These are phyloP conservation scores for Exobasidium rhododendri DNA, from an alignment of 1,284 basidiomycete species.

Conservation along the genomic window DNA sequence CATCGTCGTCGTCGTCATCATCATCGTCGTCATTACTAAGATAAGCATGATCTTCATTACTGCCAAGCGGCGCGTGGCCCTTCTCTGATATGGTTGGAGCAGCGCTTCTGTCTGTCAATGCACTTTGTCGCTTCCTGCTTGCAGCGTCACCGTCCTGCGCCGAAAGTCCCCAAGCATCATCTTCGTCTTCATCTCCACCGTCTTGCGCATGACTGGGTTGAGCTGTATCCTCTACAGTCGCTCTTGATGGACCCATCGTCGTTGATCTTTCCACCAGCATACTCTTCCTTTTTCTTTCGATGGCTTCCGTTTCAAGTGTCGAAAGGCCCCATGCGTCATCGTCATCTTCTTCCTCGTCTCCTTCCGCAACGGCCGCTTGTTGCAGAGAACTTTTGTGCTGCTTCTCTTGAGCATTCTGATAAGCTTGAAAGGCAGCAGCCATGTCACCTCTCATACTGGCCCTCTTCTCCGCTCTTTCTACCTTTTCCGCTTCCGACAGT, in stretches of 20 bases:
- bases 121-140: too few species aligned
- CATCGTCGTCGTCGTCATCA: constrained; percentile 14
- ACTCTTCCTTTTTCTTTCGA: background rate
- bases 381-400: background rate
- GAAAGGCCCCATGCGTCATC: constrained; percentile 14
- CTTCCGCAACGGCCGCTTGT: background rate
- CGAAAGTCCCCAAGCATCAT: constrained; percentile 29
- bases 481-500: constrained; percentile 28
- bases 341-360: background rate
- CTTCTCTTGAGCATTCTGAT: constrained; percentile 10
- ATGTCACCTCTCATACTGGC: constrained; percentile 12
- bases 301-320: background rate
- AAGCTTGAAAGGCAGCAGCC: constrained; percentile 1
- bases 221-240: too few species aligned
- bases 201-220: too few species aligned
- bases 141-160: constrained; percentile 14
- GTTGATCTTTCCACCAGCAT: background rate
- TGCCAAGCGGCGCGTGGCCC: too few species aligned
- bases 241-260: background rate
- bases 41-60: too few species aligned
- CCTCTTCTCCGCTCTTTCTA: constrained; percentile 16
- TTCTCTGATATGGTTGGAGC: too few species aligned
- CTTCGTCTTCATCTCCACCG: constrained; percentile 17
- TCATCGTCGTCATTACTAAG: too few species aligned
- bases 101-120: too few species aligned